Conservation (phyloP, 331 rosid species). For the Stylosanthes scabra region DNA sequence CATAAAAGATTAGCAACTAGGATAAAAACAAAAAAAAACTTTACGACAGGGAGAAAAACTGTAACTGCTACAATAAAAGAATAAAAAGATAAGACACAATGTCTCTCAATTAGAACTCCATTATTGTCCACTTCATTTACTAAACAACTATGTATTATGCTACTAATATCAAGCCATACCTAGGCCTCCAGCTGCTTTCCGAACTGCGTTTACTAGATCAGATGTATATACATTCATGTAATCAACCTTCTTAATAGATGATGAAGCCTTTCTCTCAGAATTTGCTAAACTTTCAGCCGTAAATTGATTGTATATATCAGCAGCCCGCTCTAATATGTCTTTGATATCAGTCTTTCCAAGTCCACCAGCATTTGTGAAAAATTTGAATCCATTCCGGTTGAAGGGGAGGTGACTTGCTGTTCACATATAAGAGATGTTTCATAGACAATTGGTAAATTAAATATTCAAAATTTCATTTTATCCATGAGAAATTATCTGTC, state of each 20-base stretch:
- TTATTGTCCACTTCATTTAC: conserved; percentile 19
- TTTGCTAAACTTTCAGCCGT: conserved; percentile 53
- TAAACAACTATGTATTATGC: conserved; percentile 22
- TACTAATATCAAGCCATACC: conserved; percentile 55
- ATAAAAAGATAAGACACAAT: conserved; percentile 9
- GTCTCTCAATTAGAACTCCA: conserved; percentile 23
- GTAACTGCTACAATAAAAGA: conserved; percentile 6
- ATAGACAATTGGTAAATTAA: conserved; percentile 29
- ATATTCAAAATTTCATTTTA: conserved; percentile 10
- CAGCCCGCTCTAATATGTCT: conserved; percentile 88
- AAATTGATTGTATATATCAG: conserved; percentile 69
- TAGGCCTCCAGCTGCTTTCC: conserved; percentile 84
- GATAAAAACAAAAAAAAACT: not conserved
- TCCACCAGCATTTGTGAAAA: conserved; percentile 91
- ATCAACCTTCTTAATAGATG: conserved; percentile 65
- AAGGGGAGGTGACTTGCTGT: conserved; percentile 97
- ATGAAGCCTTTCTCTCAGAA: conserved; percentile 58
- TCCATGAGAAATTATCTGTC: conserved; percentile 1
- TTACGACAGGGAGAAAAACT: conserved; percentile 23
- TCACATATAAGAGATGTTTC: conserved; percentile 35
- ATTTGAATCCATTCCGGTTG: conserved; percentile 94
- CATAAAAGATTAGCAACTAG: conserved; percentile 32
- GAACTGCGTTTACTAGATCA: conserved; percentile 86
- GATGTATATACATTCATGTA: conserved; percentile 85
- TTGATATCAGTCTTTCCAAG: conserved; percentile 93